phyloP scores from a whole-genome alignment of 768 basidiomycete species.

The Omphalotus guepiniiformis region DNA sequence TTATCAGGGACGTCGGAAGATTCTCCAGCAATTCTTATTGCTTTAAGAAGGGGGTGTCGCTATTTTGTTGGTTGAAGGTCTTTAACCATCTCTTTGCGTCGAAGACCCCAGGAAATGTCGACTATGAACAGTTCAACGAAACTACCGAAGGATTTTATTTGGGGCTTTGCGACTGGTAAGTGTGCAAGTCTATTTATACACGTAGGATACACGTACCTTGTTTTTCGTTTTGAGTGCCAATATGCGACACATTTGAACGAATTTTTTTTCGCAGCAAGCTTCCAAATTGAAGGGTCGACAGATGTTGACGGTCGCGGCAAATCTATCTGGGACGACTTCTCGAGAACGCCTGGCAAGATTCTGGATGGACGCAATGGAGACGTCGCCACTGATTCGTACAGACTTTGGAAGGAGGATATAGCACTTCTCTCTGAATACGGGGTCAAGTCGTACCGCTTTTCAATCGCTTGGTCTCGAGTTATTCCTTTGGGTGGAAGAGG shows the following conservation, averaged over 20 bases:
- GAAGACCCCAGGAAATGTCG: too few relatives aligned
- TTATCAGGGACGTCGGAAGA: slow-evolving; percentile 37
- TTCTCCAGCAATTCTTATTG: slow-evolving; percentile 36
- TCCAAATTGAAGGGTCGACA: slow-evolving; percentile 72
- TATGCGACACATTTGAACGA: too few relatives aligned
- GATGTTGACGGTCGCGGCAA: slow-evolving; percentile 57
- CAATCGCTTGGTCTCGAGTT: slow-evolving; percentile 70
- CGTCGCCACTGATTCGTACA: slow-evolving; percentile 69
- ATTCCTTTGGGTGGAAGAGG: slow-evolving; percentile 70
- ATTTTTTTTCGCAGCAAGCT: slow-evolving; percentile 48
- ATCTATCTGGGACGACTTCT: slow-evolving; percentile 75
- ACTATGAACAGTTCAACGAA: slow-evolving; percentile 20
- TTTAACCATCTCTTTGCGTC: too few relatives aligned
- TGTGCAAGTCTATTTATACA: slow-evolving; percentile 8
- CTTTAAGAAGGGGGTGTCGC: slow-evolving; percentile 34
- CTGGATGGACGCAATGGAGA: slow-evolving; percentile 64
- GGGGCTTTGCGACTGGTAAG: slow-evolving; percentile 70
- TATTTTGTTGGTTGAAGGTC: too few relatives aligned
- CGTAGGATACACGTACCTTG: neutral
- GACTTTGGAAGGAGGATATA: slow-evolving; percentile 63
- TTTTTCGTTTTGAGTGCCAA: slow-evolving; percentile 3
- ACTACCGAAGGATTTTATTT: slow-evolving; percentile 58
- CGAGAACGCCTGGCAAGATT: slow-evolving; percentile 62
- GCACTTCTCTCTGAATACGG: slow-evolving; percentile 59
- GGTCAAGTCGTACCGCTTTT: slow-evolving; percentile 73